Evolutionary conservation across 768 basidiomycete species (phyloP).

Genomic region (Pisolithus marmoratus): DNA sequence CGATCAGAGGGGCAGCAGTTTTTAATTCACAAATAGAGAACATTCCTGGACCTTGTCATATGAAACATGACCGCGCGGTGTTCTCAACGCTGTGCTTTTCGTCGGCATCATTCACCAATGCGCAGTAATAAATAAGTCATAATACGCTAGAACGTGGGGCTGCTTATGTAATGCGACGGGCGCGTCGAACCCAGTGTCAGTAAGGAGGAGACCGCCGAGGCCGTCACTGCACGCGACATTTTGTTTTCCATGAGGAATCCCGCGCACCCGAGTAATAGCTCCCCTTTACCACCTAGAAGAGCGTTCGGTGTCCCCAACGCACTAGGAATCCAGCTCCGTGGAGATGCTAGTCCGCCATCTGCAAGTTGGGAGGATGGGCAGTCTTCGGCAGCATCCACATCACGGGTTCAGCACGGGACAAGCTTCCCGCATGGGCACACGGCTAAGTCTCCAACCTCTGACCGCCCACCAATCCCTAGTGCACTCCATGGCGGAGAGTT

Average conservation of each 20-base stretch:
- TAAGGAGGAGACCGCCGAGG: too few species aligned
- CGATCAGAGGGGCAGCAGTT: too few species aligned
- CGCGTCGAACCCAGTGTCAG: too few species aligned
- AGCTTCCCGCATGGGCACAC: constrained; percentile 32
- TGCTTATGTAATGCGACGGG: too few species aligned
- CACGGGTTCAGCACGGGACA: constrained; percentile 32
- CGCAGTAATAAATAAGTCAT: too few species aligned
- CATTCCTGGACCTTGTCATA: too few species aligned
- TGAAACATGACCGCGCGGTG: too few species aligned
- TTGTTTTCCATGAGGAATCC: constrained; percentile 7
- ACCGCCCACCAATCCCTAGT: constrained; percentile 69
- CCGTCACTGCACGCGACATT: neutral
- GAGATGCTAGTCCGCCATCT: constrained; percentile 19
- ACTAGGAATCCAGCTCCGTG: constrained; percentile 19
- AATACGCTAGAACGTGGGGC: too few species aligned
- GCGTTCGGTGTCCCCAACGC: constrained; percentile 48
- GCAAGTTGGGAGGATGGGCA: constrained; percentile 26
- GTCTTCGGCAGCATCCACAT: constrained; percentile 40
- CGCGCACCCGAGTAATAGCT: constrained; percentile 3
- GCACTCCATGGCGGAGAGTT: constrained; percentile 61
- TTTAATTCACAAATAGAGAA: too few species aligned
- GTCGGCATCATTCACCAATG: too few species aligned
- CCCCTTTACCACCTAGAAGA: constrained; percentile 33
- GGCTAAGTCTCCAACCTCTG: constrained; percentile 30
- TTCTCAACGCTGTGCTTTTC: too few species aligned